A percentile compares a stretch with the other conserved stretches of the same genome.
Evolutionary conservation across 805 yeast species (phyloP).

Genomic region (Ogataea nonfermentans): DNA sequence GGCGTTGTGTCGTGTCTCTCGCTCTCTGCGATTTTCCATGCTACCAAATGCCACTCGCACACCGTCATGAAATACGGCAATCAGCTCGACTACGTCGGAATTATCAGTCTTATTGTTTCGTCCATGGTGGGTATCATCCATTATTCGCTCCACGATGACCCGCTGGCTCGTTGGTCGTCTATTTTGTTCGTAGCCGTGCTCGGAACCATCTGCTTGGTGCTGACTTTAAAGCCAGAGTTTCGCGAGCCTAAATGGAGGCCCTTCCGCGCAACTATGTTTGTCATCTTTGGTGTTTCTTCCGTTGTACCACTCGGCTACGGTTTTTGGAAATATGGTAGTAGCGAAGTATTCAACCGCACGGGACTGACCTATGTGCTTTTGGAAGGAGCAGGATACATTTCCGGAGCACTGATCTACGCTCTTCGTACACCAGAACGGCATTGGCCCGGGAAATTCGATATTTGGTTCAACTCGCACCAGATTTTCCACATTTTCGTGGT

Average conservation of each 20-base stretch:
- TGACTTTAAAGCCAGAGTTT: constrained; percentile 66
- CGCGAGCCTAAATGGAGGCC: constrained; percentile 73
- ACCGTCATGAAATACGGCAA: constrained; percentile 44
- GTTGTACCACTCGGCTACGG: constrained; percentile 66
- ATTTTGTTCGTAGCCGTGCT: constrained; percentile 46
- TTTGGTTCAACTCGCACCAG: constrained; percentile 82
- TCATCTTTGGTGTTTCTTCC: constrained; percentile 77
- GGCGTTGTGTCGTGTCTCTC: constrained; percentile 47
- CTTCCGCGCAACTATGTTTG: constrained; percentile 73
- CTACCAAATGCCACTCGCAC: constrained; percentile 49
- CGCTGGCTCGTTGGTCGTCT: constrained; percentile 37
- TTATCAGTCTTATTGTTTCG: constrained; percentile 48
- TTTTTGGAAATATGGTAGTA: constrained; percentile 44
- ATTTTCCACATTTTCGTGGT: constrained; percentile 78
- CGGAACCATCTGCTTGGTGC: constrained; percentile 59
- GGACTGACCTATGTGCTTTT: constrained; percentile 59
- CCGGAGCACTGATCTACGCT: constrained; percentile 81
- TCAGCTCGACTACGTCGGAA: constrained; percentile 55
- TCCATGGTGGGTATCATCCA: constrained; percentile 41
- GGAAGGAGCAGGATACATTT: constrained; percentile 74
- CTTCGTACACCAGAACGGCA: constrained; percentile 72
- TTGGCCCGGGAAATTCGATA: constrained; percentile 61
- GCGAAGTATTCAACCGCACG: constrained; percentile 47
- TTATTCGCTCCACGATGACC: constrained; percentile 46
- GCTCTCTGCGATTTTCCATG: constrained; percentile 51